A percentile compares a stretch with the other conserved stretches of the same genome.
These are phyloP conservation scores for Aspergillus campestris DNA, from an alignment of 495 filamentous ascomycete species.

Conservation along the genomic window DNA sequence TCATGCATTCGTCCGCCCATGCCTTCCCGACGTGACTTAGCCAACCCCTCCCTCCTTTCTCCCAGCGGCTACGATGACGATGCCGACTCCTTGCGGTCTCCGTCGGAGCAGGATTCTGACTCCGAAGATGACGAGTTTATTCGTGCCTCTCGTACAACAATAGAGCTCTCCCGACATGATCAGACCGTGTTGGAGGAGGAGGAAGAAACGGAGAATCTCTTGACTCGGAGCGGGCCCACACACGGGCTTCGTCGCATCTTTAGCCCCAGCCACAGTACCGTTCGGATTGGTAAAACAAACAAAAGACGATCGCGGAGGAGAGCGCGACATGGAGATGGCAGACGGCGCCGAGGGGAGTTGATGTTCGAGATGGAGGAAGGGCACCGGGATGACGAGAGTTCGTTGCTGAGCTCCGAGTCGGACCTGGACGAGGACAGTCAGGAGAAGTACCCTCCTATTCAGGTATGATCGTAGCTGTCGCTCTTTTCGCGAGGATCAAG, in stretches of 20 bases:
- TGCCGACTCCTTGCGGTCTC: constrained; percentile 53
- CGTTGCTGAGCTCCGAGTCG: constrained; percentile 33
- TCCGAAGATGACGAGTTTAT: constrained; percentile 67
- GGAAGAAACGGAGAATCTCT: constrained; percentile 75
- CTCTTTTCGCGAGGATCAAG: neutral
- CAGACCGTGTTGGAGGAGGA: constrained; percentile 75
- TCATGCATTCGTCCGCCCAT: constrained; percentile 11
- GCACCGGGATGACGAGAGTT: constrained; percentile 54
- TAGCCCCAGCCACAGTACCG: constrained; percentile 28
- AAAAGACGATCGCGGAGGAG: constrained; percentile 32
- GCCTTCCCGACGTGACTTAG: constrained; percentile 18
- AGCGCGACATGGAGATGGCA: constrained; percentile 40
- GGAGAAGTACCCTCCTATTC: constrained; percentile 22
- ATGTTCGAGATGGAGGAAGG: constrained; percentile 90
- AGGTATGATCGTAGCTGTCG: constrained; percentile 12
- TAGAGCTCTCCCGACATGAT: constrained; percentile 64
- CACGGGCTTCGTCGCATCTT: constrained; percentile 45
- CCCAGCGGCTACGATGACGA: constrained; percentile 60
- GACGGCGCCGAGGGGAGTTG: constrained; percentile 49
- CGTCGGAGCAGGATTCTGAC: constrained; percentile 67
- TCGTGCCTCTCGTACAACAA: constrained; percentile 54
- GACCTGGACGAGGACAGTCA: constrained; percentile 29
- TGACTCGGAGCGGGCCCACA: constrained; percentile 45
- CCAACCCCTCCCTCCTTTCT: constrained; percentile 45
- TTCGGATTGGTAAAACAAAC: constrained; percentile 52